These are phyloP conservation scores for Bromus sterilis DNA, from an alignment of 176 grass and related monocot species.

Conservation along the genomic window DNA sequence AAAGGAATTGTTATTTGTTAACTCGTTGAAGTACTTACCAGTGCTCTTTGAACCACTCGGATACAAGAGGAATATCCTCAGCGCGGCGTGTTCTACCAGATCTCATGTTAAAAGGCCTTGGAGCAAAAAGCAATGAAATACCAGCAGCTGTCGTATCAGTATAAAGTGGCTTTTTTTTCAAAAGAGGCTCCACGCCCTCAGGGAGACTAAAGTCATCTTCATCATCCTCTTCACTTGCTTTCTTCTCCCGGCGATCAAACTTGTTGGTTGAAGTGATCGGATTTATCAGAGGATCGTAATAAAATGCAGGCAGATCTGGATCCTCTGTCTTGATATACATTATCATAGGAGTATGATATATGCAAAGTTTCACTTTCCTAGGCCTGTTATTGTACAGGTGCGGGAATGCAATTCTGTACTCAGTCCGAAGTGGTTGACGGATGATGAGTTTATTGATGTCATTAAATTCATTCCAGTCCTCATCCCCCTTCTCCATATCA, in stretches of 20 bases:
- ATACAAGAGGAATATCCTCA: slow-evolving; percentile 98
- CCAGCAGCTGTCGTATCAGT: slow-evolving; percentile 92
- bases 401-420: slow-evolving; percentile 97
- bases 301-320: slow-evolving; percentile 97
- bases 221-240: slow-evolving; percentile 57
- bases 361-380: slow-evolving; percentile 88
- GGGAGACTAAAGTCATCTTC: slow-evolving; percentile 83
- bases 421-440: slow-evolving; percentile 89
- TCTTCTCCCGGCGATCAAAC: slow-evolving; percentile 62
- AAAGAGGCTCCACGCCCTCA: slow-evolving; percentile 78
- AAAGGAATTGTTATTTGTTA: not conserved
- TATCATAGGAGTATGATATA: slow-evolving; percentile 98
- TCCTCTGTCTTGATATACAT: slow-evolving; percentile 99
- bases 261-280: slow-evolving; percentile 87
- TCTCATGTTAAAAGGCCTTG: slow-evolving; percentile 91
- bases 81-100: slow-evolving; percentile 85
- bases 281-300: slow-evolving; percentile 96
- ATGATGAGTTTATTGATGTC: slow-evolving; percentile 99
- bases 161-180: slow-evolving; percentile 58
- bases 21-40: slow-evolving; percentile 44
- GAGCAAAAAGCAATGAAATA: slow-evolving; percentile 85
- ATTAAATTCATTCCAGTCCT: slow-evolving; percentile 99
- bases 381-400: slow-evolving; percentile 98
- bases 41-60: slow-evolving; percentile 95
- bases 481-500: slow-evolving; percentile 99